phyloP scores from a whole-genome alignment of 768 basidiomycete species.

The Rhizopogon rudus region DNA sequence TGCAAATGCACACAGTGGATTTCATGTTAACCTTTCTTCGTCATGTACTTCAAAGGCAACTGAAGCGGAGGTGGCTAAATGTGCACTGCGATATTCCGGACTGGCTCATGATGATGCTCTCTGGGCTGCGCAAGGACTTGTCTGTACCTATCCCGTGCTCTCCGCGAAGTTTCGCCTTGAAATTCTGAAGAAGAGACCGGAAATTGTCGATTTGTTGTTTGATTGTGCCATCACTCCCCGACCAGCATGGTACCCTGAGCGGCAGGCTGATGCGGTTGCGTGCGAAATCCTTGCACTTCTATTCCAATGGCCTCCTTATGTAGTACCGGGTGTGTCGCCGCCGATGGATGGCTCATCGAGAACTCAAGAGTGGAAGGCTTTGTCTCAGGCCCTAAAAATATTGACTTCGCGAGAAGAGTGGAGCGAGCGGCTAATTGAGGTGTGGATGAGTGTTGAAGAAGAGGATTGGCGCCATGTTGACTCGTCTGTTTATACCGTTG shows the following conservation, averaged over 20 bases:
- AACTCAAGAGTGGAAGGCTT: constrained; percentile 14
- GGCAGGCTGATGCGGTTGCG: constrained; percentile 15
- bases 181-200: constrained; percentile 8
- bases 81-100: constrained; percentile 25
- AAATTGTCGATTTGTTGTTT: constrained; percentile 15
- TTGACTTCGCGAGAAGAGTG: constrained; percentile 20
- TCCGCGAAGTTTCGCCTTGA: constrained; percentile 7
- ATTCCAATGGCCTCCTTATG: constrained; percentile 12
- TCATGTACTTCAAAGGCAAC: not conserved
- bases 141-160: constrained; percentile 5
- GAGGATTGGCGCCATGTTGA: constrained; percentile 16
- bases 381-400: constrained; percentile 12
- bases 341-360: constrained; percentile 3
- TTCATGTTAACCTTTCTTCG: not conserved
- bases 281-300: constrained; percentile 20
- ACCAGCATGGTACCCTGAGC: constrained; percentile 26
- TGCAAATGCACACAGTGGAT: not conserved
- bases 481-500: constrained; percentile 9
- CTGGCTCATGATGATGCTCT: constrained; percentile 14
- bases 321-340: constrained; percentile 14
- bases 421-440: constrained; percentile 12
- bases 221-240: constrained; percentile 15
- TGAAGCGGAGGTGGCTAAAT: constrained; percentile 7
- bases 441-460: constrained; percentile 20
- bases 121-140: constrained; percentile 8